Base-by-base conservation (phyloP, 202 grass and related monocot genomes). In the Eragrostis tef region DNA sequence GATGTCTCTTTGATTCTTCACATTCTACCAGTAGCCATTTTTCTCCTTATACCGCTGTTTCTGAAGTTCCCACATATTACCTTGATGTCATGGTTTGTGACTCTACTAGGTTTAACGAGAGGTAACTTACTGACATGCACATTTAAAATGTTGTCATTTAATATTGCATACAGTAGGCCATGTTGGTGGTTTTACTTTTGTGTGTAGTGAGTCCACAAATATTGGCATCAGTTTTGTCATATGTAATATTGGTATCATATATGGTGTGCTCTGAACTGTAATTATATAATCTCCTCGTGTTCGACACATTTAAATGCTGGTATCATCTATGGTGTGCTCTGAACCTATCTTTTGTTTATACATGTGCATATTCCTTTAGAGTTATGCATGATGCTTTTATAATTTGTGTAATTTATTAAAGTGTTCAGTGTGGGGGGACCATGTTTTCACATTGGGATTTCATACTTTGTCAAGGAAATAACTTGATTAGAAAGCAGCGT, bases 1-100 rank as follows among this genome's bases (percentile, higher is more conserved):
- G 83, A 93, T 48, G 63, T 90, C 29, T 93, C 95, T 70, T 29
- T 91, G 67, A 81, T 89, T 81, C 88, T 98, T 81, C 95, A 98
- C 49, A 88, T 84, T 81, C 69, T 98, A 64, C 95, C 95, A 49
- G 34, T 93, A 61, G 87, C 74, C 66, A 73, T 91, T 83, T 92
- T 93, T 70, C 64, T 98, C 58, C 77, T 94, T 68, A 39, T 86
- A 77, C 90, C 95, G 69, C 57, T 98, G 41, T 90, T 93, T 81
- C 80, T 93, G 82, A 90, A 71, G 58, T 83, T 87, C 56, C 86
- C 90, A 67, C 85, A 93, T 79, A 82, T 68, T 82, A 44, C 88
- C 71, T 49, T 93, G 49, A 70, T 86, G 34, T 39, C 34, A 39
- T 39, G 34, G 34, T 39, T 39, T 39, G 34, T 39, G 34, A 39